These are phyloP conservation scores for Salix udensis DNA, from an alignment of 345 rosid genomes.

Conservation along the genomic window DNA sequence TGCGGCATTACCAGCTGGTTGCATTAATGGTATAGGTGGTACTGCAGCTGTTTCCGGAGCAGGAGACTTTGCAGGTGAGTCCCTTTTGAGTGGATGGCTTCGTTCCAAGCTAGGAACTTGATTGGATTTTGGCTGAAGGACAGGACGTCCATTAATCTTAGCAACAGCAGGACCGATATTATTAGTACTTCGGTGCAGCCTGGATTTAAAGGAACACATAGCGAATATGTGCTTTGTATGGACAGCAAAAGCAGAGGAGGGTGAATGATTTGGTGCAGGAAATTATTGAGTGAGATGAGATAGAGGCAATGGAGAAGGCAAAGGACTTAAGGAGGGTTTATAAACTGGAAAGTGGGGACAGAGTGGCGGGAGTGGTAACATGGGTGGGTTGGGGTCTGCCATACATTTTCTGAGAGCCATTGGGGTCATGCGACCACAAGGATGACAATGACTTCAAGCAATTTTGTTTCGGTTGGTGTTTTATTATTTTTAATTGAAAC, in stretches of 20 bases:
- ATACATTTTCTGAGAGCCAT: conserved; percentile 23
- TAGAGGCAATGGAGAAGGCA: background rate
- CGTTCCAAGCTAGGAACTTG: conserved; percentile 46
- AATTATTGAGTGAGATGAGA: background rate
- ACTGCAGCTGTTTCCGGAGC: conserved; percentile 4
- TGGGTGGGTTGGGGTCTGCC: conserved; percentile 37
- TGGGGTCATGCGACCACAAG: conserved; percentile 4
- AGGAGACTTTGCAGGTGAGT: conserved; percentile 30
- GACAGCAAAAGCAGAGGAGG: background rate
- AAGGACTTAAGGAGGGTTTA: conserved; percentile 19
- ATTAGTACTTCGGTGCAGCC: conserved; percentile 12
- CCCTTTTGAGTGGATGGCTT: conserved; percentile 42
- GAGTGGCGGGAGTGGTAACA: conserved; percentile 22
- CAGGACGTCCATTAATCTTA: conserved; percentile 51
- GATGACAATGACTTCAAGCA: conserved; percentile 12
- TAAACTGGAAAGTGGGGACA: conserved; percentile 30
- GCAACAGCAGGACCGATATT: conserved; percentile 24
- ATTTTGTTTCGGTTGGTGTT: too few relatives aligned
- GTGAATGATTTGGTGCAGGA: background rate
- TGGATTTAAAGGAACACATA: conserved; percentile 60
- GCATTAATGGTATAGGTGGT: conserved; percentile 9
- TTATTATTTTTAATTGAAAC: too few relatives aligned
- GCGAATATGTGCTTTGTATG: background rate
- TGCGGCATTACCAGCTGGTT: conserved; percentile 6
- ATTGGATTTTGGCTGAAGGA: conserved; percentile 66